Conservation (phyloP, 495 filamentous ascomycete genomes). For the Staphylotrichum tortipilum region DNA sequence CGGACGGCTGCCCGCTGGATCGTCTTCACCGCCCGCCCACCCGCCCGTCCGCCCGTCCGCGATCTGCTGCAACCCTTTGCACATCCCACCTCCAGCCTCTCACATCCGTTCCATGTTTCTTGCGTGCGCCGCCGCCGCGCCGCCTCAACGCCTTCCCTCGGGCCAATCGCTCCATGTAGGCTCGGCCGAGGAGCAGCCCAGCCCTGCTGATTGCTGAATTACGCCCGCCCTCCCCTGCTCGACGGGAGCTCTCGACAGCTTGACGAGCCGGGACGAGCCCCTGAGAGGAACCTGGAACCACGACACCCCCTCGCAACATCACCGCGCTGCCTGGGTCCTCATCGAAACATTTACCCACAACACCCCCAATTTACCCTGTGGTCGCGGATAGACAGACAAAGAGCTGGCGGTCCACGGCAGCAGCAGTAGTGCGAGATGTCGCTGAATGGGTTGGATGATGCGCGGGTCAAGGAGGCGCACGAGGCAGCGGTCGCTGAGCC, state of each 20-base stretch:
- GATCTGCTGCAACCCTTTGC: conserved; percentile 15
- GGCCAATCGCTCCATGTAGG: conserved; percentile 14
- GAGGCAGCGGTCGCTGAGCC: conserved; percentile 70
- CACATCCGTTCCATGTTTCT: conserved; percentile 19
- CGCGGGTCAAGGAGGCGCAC: conserved; percentile 73
- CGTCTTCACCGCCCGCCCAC: no score
- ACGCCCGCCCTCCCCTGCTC: no score
- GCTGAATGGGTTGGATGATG: conserved; percentile 89
- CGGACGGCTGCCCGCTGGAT: no score
- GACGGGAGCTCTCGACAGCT: no score
- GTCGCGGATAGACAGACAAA: conserved; percentile 10
- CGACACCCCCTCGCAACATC: no score
- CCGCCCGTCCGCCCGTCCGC: not conserved
- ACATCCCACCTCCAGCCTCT: no score
- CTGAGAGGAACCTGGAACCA: no score
- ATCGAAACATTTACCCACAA: conserved; percentile 15
- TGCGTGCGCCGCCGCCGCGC: conserved; percentile 10
- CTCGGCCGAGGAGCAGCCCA: conserved; percentile 2
- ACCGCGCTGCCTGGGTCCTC: conserved; percentile 1
- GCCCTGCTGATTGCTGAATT: conserved; percentile 10
- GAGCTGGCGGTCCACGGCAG: conserved; percentile 4
- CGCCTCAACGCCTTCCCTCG: conserved; percentile 7
- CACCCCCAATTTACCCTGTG: conserved; percentile 10
- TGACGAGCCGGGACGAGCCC: no score
- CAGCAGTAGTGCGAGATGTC: conserved; percentile 63